phyloP scores from a whole-genome alignment of 805 yeast genomes.

The Nakazawaea populi region DNA sequence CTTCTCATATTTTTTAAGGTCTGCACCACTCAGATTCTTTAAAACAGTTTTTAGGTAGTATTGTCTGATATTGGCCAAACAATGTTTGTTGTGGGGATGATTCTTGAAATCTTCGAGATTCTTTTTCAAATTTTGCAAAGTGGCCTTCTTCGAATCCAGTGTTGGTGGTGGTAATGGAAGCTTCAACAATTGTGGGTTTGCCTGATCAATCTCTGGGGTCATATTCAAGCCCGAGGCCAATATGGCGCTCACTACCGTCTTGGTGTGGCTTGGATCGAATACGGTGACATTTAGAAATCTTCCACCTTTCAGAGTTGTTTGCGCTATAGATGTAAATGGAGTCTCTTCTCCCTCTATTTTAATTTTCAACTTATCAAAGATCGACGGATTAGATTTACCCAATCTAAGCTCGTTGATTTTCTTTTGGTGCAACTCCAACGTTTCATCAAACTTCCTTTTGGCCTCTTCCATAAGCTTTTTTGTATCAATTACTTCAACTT shows the following conservation, averaged over 20 bases:
- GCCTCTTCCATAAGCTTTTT: conserved; percentile 30
- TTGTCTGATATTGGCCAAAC: conserved; percentile 54
- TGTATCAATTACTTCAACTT: conserved; percentile 21
- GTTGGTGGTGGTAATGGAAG: conserved; percentile 74
- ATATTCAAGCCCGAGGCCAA: conserved; percentile 63
- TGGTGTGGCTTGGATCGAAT: conserved; percentile 73
- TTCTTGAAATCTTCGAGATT: conserved; percentile 58
- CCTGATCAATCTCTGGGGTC: conserved; percentile 74
- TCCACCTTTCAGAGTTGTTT: conserved; percentile 61
- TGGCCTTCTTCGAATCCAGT: conserved; percentile 55
- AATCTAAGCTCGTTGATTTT: conserved; percentile 57
- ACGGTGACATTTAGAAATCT: conserved; percentile 72
- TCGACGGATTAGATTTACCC: conserved; percentile 63
- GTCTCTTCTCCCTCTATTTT: conserved; percentile 39
- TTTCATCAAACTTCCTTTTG: conserved; percentile 36
- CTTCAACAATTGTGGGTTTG: conserved; percentile 65
- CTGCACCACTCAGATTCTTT: conserved; percentile 44
- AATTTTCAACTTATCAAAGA: conserved; percentile 57
- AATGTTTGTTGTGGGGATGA: conserved; percentile 35
- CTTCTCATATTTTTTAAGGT: conserved; percentile 47
- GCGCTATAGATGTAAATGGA: conserved; percentile 61
- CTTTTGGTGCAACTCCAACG: conserved; percentile 48
- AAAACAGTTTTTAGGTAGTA: conserved; percentile 52
- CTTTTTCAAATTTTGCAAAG: conserved; percentile 57
- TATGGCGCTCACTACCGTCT: conserved; percentile 65